Evolutionary conservation across 2,329 filamentous ascomycete species (phyloP).

Genomic region (Aureobasidium pullulans): DNA sequence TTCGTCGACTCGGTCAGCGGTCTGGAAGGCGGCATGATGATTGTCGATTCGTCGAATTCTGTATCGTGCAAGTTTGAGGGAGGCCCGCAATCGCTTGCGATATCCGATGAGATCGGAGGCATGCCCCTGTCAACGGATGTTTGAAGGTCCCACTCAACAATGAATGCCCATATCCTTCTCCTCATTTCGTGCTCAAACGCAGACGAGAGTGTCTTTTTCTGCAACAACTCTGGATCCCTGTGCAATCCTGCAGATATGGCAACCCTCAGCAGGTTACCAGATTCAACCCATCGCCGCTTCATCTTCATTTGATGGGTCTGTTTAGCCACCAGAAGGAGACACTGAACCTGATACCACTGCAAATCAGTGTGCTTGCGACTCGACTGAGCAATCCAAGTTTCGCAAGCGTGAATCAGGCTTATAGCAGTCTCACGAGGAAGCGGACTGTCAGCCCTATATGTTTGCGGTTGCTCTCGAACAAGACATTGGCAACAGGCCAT

Average conservation of each 20-base stretch:
- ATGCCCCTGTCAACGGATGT: conserved; percentile 49
- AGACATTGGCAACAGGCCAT: conserved; percentile 31
- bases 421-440: conserved; percentile 33
- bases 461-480: conserved; percentile 23
- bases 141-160: conserved; percentile 50
- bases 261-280: conserved; percentile 44
- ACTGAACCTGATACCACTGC: conserved; percentile 43
- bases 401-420: conserved; percentile 32
- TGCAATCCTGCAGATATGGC: conserved; percentile 50
- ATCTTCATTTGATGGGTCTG: conserved; percentile 44
- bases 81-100: conserved; percentile 43
- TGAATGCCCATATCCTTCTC: conserved; percentile 50
- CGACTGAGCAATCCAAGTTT: conserved; percentile 37
- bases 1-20: conserved; percentile 21
- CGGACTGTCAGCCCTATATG: conserved; percentile 38
- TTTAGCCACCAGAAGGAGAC: conserved; percentile 44
- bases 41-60: conserved; percentile 30
- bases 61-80: conserved; percentile 47
- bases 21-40: conserved; percentile 19
- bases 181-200: conserved; percentile 47
- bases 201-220: conserved; percentile 25
- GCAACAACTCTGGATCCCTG: conserved; percentile 36
- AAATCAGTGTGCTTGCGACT: conserved; percentile 48
- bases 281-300: conserved; percentile 47
- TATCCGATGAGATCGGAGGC: conserved; percentile 33